Evolutionary conservation across 2,329 filamentous ascomycete genomes (phyloP).

Genomic region (Penicillium janthinellum): DNA sequence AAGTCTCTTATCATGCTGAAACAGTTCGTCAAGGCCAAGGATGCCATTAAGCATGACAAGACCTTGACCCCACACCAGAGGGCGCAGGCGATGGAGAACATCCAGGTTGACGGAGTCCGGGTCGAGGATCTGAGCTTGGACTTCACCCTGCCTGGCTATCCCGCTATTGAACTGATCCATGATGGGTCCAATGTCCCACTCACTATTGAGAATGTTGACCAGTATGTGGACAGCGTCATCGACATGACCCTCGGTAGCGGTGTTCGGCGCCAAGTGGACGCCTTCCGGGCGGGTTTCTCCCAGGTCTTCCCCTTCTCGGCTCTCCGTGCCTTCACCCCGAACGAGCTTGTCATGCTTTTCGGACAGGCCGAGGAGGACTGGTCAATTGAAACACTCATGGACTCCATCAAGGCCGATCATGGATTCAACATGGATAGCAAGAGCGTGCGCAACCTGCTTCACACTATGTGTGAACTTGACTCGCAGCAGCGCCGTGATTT

Average conservation of each 20-base stretch:
- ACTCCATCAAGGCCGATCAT: conserved; percentile 98
- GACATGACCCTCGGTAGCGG: conserved; percentile 89
- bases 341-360: conserved; percentile 92
- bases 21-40: conserved; percentile 81
- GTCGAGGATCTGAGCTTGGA: conserved; percentile 90
- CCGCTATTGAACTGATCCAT: conserved; percentile 77
- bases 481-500: conserved; percentile 81
- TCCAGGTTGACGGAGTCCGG: conserved; percentile 72
- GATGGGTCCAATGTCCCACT: conserved; percentile 74
- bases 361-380: conserved; percentile 93
- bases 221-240: conserved; percentile 85
- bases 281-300: conserved; percentile 88
- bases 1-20: conserved; percentile 84
- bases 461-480: conserved; percentile 88
- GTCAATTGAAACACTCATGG: conserved; percentile 95
- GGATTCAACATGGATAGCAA: conserved; percentile 98
- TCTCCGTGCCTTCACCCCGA: conserved; percentile 88
- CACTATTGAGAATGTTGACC: conserved; percentile 86
- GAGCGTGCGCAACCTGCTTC: conserved; percentile 88
- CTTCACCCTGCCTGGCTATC: conserved; percentile 91
- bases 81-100: conserved; percentile 65
- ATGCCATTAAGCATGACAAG: conserved; percentile 73
- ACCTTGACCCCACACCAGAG: conserved; percentile 70
- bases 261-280: conserved; percentile 84
- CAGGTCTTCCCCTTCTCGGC: conserved; percentile 96